These are phyloP conservation scores for Clonostachys rhizophaga DNA, from an alignment of 2,329 filamentous ascomycete genomes.

Conservation along the genomic window DNA sequence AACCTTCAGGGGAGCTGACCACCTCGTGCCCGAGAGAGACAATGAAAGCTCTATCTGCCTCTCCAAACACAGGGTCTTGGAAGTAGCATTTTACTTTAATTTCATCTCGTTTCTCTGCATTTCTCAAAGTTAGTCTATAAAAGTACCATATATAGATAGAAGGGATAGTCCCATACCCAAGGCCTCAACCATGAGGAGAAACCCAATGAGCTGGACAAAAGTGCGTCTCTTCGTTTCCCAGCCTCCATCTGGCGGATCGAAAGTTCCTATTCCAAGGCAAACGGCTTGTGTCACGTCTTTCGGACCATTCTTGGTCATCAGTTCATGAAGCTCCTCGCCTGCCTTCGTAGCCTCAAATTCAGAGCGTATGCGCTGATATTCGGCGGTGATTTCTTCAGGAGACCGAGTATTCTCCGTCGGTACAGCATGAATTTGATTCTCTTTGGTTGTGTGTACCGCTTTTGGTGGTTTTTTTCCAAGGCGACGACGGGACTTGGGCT, in stretches of 20 bases:
- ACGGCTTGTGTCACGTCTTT: constrained; percentile 26
- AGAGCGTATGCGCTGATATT: constrained; percentile 3
- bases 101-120: constrained; percentile 5
- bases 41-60: constrained; percentile 45
- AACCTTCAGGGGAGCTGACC: constrained; percentile 47
- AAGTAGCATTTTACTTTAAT: constrained; percentile 37
- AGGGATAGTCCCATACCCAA: constrained; percentile 24
- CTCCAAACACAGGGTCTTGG: constrained; percentile 49
- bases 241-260: constrained; percentile 42
- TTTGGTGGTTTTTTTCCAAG: not conserved
- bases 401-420: not conserved
- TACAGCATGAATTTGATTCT: not conserved
- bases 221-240: constrained; percentile 39
- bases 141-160: not conserved
- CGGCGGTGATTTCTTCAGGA: constrained; percentile 1
- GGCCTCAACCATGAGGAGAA: constrained; percentile 38
- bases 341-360: constrained; percentile 2
- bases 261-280: constrained; percentile 51
- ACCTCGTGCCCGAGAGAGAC: constrained; percentile 46
- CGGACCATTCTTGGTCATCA: not conserved
- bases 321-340: not conserved
- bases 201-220: constrained; percentile 48
- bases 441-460: not conserved
- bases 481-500: constrained; percentile 8
- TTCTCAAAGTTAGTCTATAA: constrained; percentile 4